These are phyloP conservation scores for Pisolithus albus DNA, from an alignment of 768 basidiomycete genomes.

Conservation along the genomic window DNA sequence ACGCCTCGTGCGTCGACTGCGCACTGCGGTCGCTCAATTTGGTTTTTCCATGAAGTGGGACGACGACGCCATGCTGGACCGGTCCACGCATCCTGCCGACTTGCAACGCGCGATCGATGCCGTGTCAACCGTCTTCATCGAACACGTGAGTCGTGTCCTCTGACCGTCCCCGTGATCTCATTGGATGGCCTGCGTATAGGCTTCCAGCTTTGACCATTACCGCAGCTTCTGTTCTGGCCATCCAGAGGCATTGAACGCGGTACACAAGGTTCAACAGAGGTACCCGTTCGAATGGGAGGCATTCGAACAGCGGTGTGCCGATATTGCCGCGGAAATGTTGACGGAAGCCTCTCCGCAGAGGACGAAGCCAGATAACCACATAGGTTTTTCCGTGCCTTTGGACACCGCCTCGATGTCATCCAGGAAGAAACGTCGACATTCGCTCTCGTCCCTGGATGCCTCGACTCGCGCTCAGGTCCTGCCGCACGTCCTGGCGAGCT, in stretches of 20 bases:
- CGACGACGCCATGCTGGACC: conserved; percentile 6
- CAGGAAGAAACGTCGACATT: conserved; percentile 33
- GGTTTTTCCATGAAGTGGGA: conserved; percentile 39
- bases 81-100: conserved; percentile 31
- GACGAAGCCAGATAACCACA: conserved; percentile 5
- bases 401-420: conserved; percentile 24
- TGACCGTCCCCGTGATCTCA: not conserved
- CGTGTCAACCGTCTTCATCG: conserved; percentile 51
- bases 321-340: conserved; percentile 37
- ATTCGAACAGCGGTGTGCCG: conserved; percentile 74
- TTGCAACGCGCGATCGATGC: conserved; percentile 31
- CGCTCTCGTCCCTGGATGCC: conserved; percentile 47
- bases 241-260: conserved; percentile 67
- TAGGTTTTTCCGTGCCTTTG: conserved; percentile 2
- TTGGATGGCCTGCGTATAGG: conserved; percentile 37
- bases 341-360: conserved; percentile 13
- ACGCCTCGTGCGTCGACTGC: conserved; percentile 51
- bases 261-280: conserved; percentile 59
- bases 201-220: conserved; percentile 69
- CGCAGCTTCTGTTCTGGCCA: conserved; percentile 85
- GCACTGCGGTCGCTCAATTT: conserved; percentile 40
- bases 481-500: conserved; percentile 26
- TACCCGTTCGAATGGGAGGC: conserved; percentile 71
- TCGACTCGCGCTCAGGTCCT: conserved; percentile 32
- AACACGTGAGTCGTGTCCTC: conserved; percentile 36